Evolutionary conservation across 306 rosid genomes (phyloP).

Genomic region (Boehmeria nivea): DNA sequence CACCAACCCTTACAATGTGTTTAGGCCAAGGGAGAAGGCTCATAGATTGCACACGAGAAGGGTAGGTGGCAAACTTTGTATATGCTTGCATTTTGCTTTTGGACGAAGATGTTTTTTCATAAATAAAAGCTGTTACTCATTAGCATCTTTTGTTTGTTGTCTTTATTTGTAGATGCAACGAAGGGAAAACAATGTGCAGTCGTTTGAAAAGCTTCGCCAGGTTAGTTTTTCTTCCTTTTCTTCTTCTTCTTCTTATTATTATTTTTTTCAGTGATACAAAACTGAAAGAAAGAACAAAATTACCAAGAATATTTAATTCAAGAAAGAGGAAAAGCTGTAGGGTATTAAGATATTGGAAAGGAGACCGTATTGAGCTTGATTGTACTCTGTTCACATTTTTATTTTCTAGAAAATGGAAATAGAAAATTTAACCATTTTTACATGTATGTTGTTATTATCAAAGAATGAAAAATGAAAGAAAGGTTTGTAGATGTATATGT

Average conservation of each 20-base stretch:
- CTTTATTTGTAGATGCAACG: constrained; percentile 72
- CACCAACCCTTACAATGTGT: constrained; percentile 96
- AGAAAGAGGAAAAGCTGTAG: background rate
- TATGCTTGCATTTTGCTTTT: constrained; percentile 14
- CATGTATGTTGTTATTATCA: too few species aligned
- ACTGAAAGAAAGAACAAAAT: background rate
- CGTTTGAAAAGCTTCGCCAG: constrained; percentile 99
- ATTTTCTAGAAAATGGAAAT: too few species aligned
- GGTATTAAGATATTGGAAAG: too few species aligned
- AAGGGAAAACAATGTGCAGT: constrained; percentile 96
- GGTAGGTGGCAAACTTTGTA: constrained; percentile 42
- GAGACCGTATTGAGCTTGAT: too few species aligned
- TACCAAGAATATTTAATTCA: background rate
- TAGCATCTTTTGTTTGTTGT: constrained; percentile 6
- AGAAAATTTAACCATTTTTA: too few species aligned
- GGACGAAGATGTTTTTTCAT: constrained; percentile 20
- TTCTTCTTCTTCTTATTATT: background rate
- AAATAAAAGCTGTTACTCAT: background rate
- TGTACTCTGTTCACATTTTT: too few species aligned
- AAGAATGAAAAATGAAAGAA: too few species aligned
- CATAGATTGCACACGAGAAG: constrained; percentile 98
- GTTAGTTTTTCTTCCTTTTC: constrained; percentile 29
- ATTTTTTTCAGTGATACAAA: too few species aligned
- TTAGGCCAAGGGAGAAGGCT: constrained; percentile 97
- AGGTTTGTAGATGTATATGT: too few species aligned